Conservation (phyloP, 2,329 filamentous ascomycete species). For the Hirsutella rhossiliensis region DNA sequence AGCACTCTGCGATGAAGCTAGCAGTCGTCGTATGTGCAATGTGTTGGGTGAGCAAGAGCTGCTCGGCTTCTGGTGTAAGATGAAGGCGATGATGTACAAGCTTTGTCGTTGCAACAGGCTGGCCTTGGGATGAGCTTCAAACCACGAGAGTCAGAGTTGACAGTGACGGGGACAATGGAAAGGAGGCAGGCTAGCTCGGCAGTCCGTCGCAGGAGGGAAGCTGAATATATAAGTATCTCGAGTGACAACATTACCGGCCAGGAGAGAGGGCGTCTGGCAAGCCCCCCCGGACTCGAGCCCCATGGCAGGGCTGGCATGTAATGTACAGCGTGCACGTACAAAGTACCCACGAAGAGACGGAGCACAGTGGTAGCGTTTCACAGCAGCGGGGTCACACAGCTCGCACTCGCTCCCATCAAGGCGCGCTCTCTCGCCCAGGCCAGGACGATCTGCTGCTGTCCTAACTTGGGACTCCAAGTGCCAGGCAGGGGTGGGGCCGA, state of each 20-base stretch:
- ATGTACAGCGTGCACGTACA: no score
- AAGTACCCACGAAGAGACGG: not conserved
- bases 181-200: not conserved
- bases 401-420: not conserved
- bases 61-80: not conserved
- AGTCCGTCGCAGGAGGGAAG: slow-evolving; percentile 3
- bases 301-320: slow-evolving; percentile 3
- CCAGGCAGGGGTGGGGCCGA: slow-evolving; percentile 1
- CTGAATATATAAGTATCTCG: slow-evolving; percentile 19
- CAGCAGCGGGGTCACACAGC: slow-evolving; percentile 2
- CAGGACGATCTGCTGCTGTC: slow-evolving; percentile 1
- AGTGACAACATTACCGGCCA: slow-evolving; percentile 5
- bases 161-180: not conserved
- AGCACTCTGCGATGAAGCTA: not conserved
- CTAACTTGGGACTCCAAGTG: not conserved
- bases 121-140: no score
- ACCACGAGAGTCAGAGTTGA: not conserved
- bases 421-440: not conserved
- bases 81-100: not conserved
- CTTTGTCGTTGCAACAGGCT: not conserved
- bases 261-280: slow-evolving; percentile 1
- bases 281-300: slow-evolving; percentile 2
- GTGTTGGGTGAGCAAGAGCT: not conserved
- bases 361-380: slow-evolving; percentile 2
- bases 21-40: not conserved